Evolutionary conservation across 345 rosid species (phyloP), one percentile per base, ranked within the genome.

Genomic region (Trapa incisa): DNA sequence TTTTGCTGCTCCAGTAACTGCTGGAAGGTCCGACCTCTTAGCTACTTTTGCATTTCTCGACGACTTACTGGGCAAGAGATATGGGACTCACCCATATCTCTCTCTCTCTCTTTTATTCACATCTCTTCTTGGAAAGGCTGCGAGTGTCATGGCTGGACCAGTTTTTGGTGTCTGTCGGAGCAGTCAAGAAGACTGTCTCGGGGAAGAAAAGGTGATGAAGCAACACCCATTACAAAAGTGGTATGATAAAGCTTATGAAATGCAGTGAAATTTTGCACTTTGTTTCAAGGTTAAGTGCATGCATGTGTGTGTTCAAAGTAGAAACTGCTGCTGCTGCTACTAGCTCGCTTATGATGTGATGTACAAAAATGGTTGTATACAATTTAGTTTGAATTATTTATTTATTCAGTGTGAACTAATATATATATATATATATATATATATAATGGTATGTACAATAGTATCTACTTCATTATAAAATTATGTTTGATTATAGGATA

Each of bases 71-170:
- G 29, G 29, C 29, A 22, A 22, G 29, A 22, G 29, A 22, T 22
- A 22, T 22, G 29, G 29, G 29, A 22, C 29, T 22, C 29, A 22
- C 29, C 29, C 29, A 22, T 22, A 22, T 22, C 29, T 22, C 29
- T 22, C 29, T 22, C 77, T 93, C 9, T 83, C 94, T 50, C 82
- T 87, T 63, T 77, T 90, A 67, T 82, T 93, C 65, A 43, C 96
- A 50, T 84, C 84, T 32, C 75, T 93, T 5, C 81, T 90, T 87
- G 97, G 98, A 39, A 90, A 88, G 81, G 96, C 98, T 9, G 98
- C 96, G 11, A 87, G 88, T 87, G 32, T 92, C 96, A 58, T 89
- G 96, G 50, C 93, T 92, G n/a, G 97, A 94, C 73, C 84, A 88
- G 78, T 88, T 88, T 68, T 65, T 90, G 62, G 99, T 94, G 68